Base-by-base conservation (phyloP, 2,329 filamentous ascomycete species). In the Trichoderma sp. region DNA sequence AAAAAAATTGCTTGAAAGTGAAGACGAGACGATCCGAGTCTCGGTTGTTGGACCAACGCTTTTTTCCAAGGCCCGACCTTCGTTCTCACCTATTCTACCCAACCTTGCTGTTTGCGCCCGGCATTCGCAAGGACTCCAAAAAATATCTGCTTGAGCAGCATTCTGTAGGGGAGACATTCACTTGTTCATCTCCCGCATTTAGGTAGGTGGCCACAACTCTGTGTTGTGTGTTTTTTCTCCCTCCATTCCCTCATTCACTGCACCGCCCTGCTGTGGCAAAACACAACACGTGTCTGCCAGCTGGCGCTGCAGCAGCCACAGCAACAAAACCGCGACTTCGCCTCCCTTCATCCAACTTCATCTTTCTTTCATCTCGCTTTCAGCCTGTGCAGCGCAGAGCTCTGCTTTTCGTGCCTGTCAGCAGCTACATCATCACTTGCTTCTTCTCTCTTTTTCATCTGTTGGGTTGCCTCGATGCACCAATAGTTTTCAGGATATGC, bases 151-250 rank as follows among this genome's bases (percentile, higher is more conserved):
- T 79, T 81, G 83, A 83, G 82, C 85, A 85, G 81, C 81, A 82
- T 81, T 80, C 78, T 86, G 85, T 87, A 88, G 94, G 95, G 94
- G 95, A 97, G 93, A 95, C 95, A 97, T 98, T 98, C 86, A 93
- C 85, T 98, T 97, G 95, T 97, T 95, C 88, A 94, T 97, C 95
- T 97, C 95, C 93, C 91, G 86, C 90, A 89, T 35, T 85, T 90
- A 87, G 89, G 91, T 92, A 91, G 85, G 88, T 83, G 53, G 18
- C 77, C 73, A 69, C 75, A 56, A 62, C 24, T 41, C 24, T 16
- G 33, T 38, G 27, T 62, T 64, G 45, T 31, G 41, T 68, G 29
- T 59, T 59, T 50, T 18, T n/a, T 38, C 63, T 60, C n/a, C 21
- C 56, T 24, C 4, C 18, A 53, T 33, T 45, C 33, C 33, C 85